Evolutionary conservation across 2,329 filamentous ascomycete species (phyloP).

Genomic region (Colletotrichum australisinense): DNA sequence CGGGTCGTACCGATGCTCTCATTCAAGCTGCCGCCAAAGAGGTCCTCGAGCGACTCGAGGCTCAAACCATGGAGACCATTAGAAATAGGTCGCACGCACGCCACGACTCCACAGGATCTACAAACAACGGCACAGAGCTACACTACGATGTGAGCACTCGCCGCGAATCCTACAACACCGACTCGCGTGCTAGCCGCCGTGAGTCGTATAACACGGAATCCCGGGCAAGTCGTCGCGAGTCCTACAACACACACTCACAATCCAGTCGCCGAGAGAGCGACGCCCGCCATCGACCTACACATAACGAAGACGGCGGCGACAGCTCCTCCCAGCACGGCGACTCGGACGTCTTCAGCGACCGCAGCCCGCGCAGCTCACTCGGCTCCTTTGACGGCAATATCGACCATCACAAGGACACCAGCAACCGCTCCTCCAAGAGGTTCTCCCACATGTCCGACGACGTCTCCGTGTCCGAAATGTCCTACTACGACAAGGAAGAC

Average conservation of each 20-base stretch:
- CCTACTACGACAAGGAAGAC: constrained; percentile 51
- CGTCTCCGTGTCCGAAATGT: constrained; percentile 58
- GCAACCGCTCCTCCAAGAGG: constrained; percentile 46
- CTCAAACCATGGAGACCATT: constrained; percentile 42
- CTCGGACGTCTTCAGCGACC: constrained; percentile 70
- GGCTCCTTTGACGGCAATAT: constrained; percentile 56
- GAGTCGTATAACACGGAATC: constrained; percentile 7
- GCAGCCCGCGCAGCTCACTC: constrained; percentile 67
- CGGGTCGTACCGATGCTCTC: constrained; percentile 60
- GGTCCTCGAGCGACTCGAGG: constrained; percentile 60
- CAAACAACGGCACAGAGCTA: constrained; percentile 43
- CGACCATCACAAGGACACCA: constrained; percentile 42
- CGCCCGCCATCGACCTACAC: background rate
- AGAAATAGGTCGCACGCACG: constrained; percentile 38
- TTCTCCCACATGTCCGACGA: constrained; percentile 62
- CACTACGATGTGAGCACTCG: constrained; percentile 39
- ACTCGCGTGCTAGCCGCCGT: constrained; percentile 22
- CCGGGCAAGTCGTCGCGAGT: constrained; percentile 22
- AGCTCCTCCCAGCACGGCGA: constrained; percentile 65
- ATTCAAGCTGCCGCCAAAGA: constrained; percentile 65
- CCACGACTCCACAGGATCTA: constrained; percentile 33
- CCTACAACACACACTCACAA: constrained; percentile 4
- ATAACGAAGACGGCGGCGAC: constrained; percentile 48
- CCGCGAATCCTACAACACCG: constrained; percentile 18
- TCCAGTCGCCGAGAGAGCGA: constrained; percentile 20